Conservation (phyloP, 225 moss, liverwort and hornwort genomes). For the Sphagnum tenellum region DNA sequence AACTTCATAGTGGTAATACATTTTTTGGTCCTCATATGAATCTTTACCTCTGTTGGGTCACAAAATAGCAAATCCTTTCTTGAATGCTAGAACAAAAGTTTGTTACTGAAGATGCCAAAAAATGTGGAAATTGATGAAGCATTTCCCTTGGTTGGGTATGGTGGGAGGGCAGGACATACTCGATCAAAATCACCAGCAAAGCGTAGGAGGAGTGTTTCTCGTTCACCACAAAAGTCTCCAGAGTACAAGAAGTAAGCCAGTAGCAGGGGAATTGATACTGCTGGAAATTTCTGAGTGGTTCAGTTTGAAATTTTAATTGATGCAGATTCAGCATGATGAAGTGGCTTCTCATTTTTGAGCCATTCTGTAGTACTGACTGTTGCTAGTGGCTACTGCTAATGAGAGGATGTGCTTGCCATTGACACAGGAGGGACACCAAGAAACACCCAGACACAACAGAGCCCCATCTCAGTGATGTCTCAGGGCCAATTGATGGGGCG, state of each 20-base stretch:
- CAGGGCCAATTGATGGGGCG: slow-evolving; percentile 1
- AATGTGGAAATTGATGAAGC: background rate
- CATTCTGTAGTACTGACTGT: background rate
- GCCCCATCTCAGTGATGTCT: slow-evolving; percentile 6
- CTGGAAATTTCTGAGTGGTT: background rate
- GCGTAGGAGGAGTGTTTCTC: background rate
- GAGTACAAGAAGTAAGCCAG: background rate
- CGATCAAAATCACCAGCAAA: slow-evolving; percentile 3
- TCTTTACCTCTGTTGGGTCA: background rate
- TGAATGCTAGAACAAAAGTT: background rate
- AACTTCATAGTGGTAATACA: too few relatives aligned
- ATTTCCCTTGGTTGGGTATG: background rate
- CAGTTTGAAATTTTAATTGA: background rate
- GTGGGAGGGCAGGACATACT: background rate
- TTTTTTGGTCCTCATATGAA: background rate
- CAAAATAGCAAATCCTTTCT: background rate
- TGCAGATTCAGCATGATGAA: background rate
- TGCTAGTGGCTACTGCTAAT: background rate
- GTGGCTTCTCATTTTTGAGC: background rate
- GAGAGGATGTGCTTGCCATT: background rate
- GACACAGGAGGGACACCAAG: slow-evolving; percentile 2
- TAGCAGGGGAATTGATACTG: background rate
- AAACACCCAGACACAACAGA: background rate
- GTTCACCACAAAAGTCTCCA: slow-evolving; percentile 3
- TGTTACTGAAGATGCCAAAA: background rate